Percentiles rank a stretch among this genome's conserved stretches.
Conservation (phyloP, 257 asterid genomes). For the Solanum habrochaites region DNA sequence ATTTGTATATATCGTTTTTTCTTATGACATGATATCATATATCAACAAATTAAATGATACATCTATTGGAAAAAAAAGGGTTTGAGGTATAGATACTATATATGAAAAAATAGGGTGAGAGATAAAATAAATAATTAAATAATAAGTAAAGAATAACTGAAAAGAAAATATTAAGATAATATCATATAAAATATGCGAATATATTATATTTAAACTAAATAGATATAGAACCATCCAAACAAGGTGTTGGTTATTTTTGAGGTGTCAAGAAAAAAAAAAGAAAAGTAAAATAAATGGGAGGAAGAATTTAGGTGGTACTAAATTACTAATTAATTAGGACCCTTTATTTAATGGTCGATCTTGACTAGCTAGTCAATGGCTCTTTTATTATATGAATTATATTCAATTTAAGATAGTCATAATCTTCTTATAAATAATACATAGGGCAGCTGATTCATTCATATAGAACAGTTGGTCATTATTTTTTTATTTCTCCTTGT, state of each 20-base stretch:
- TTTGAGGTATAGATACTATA: too few relatives aligned
- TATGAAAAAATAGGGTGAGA: too few relatives aligned
- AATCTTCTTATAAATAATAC: neutral
- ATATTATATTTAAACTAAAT: too few relatives aligned
- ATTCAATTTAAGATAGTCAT: neutral
- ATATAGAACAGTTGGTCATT: neutral
- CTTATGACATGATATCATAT: too few relatives aligned
- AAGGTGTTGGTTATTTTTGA: neutral
- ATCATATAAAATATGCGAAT: neutral
- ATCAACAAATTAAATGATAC: neutral
- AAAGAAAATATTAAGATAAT: too few relatives aligned
- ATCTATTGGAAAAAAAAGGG: too few relatives aligned
- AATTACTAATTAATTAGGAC: neutral
- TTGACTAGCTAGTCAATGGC: neutral
- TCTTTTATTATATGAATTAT: neutral
- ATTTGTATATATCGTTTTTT: too few relatives aligned
- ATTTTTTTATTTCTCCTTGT: neutral
- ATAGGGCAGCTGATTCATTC: neutral
- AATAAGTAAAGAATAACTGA: neutral
- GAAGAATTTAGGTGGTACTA: neutral
- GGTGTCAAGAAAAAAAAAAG: neutral
- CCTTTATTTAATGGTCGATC: neutral
- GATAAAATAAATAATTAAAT: too few relatives aligned
- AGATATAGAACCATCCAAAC: neutral
- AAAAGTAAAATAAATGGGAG: neutral